These are phyloP conservation scores for Geotrichum europaeum DNA, from an alignment of 1,139 yeast species.

Conservation along the genomic window DNA sequence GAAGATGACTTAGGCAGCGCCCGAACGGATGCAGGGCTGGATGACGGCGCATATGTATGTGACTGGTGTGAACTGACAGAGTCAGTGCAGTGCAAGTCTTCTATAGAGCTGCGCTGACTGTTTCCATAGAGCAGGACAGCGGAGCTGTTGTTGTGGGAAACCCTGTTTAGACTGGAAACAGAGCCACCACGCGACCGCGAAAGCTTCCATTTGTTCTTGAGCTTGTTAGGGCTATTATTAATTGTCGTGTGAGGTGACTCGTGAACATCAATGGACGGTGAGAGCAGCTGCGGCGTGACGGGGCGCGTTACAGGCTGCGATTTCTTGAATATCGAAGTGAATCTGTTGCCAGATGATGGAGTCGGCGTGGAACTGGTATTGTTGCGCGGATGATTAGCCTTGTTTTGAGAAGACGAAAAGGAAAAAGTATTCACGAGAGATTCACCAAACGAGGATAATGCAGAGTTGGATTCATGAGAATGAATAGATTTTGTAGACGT, in stretches of 20 bases:
- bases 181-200: conserved; percentile 10
- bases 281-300: conserved; percentile 7
- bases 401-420: not conserved
- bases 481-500: not conserved
- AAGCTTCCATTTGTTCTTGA: conserved; percentile 5
- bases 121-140: conserved; percentile 7
- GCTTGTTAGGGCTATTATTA: not conserved
- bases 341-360: conserved; percentile 1
- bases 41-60: not conserved
- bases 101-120: conserved; percentile 4
- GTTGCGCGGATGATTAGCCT: not conserved
- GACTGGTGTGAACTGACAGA: conserved; percentile 4
- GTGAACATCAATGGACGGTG: not conserved
- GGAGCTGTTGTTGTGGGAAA: conserved; percentile 3
- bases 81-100: conserved; percentile 3
- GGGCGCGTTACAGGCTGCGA: conserved; percentile 3
- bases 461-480: not conserved
- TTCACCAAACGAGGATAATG: conserved; percentile 1
- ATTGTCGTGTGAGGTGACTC: not conserved
- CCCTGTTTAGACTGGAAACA: conserved; percentile 7
- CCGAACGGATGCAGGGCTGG: conserved; percentile 4
- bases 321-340: conserved; percentile 8
- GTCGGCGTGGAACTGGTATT: not conserved
- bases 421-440: conserved; percentile 8
- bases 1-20: conserved; percentile 11